Base-by-base conservation (phyloP, 2,329 filamentous ascomycete genomes). In the Colletotrichum sp. region DNA sequence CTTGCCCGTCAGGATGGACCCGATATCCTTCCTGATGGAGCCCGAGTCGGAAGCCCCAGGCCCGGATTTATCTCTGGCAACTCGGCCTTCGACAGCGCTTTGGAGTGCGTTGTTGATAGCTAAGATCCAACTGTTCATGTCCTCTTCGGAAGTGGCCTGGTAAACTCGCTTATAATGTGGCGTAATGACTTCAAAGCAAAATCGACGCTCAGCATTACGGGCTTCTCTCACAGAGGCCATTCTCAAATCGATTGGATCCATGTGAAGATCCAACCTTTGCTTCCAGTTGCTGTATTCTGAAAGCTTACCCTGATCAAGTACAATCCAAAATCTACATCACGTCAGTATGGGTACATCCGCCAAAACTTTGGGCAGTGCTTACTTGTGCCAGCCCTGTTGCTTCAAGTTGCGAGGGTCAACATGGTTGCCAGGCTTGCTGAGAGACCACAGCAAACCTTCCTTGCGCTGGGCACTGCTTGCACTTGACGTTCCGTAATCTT, bases 241-340 rank as follows among this genome's bases (percentile, higher is more conserved):
- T 44, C 97, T 94, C 62, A 99, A 89, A 84, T 99, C 98, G 79
- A 99, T 99, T 1, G 97, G 97, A 3, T 99, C 97, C 92, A 98
- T 99, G 83, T 99, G 98, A 30, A 99, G 88, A 84, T 99, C 97
- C 28, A 99, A 91, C 83, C 93, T 96, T 83, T 99, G 95, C 86
- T 99, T 99, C 97, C 97, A 99, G 84, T 99, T 99, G 83, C 96
- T 98, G 85, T 99, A 99, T 83, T 99, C 97, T 2, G 96, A 98
- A 18, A 99, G 90, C 83, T 97, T 98, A 28, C 97, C 97, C 85
- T 98, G 96, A 83, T 99, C 98, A 60, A 99, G 89, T 3, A 99
- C 97, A 78, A 99, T 98, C 97, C 97, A 99, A 86, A 99, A 99
- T 82, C 96, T 98, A 80, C 52, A n/a, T 18, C 79, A 69, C 80